Evolutionary conservation across 2,329 filamentous ascomycete genomes (phyloP).

Genomic region (Pyrenophora teres): DNA sequence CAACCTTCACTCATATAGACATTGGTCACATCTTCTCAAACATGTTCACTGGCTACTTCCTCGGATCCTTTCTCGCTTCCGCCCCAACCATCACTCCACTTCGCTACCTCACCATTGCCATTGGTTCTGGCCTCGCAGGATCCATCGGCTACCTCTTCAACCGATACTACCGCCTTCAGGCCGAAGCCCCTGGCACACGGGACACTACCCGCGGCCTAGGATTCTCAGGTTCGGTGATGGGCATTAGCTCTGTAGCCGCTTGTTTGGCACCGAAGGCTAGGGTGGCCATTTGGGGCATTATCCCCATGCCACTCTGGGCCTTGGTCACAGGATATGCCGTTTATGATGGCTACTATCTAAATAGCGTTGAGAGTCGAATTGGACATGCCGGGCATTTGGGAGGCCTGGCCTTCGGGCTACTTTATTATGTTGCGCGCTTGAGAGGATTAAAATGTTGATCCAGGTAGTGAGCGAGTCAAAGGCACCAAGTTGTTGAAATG

Average conservation of each 20-base stretch:
- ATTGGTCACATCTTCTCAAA: constrained; percentile 49
- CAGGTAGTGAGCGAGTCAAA: too few species aligned
- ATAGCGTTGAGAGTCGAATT: constrained; percentile 29
- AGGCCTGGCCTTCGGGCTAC: constrained; percentile 48
- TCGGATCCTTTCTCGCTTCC: constrained; percentile 42
- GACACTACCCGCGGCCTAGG: constrained; percentile 23
- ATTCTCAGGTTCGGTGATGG: constrained; percentile 51
- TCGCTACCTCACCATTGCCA: constrained; percentile 30
- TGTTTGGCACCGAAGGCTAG: constrained; percentile 43
- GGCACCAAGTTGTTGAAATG: background rate
- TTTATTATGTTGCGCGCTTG: constrained; percentile 34
- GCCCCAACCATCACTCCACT: constrained; percentile 37
- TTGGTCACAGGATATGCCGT: constrained; percentile 44
- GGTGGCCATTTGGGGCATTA: constrained; percentile 45
- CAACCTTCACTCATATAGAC: constrained; percentile 47
- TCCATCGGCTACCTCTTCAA: constrained; percentile 22
- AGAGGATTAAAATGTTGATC: constrained; percentile 20
- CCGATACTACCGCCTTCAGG: constrained; percentile 10
- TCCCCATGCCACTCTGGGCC: constrained; percentile 49
- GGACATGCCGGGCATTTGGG: constrained; percentile 55
- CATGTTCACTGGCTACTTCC: constrained; percentile 48
- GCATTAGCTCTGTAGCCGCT: constrained; percentile 47
- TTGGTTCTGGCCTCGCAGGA: constrained; percentile 40
- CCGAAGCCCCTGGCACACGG: background rate
- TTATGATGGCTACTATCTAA: constrained; percentile 48